Conservation (phyloP, 2,329 filamentous ascomycete species). For the Lizonia empirigonia region DNA sequence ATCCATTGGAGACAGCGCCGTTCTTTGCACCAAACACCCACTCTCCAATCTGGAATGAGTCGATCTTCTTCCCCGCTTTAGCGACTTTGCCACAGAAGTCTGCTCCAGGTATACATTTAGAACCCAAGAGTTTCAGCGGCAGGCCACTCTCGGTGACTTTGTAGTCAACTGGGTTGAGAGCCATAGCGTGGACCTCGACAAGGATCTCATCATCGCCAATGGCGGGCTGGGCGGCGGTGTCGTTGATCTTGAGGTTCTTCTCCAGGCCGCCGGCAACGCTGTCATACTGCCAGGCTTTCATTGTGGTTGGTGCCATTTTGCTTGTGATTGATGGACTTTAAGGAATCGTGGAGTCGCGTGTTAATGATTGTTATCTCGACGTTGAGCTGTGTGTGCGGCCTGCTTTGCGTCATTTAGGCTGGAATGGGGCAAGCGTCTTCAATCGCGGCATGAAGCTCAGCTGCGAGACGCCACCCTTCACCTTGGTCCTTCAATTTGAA, state of each 20-base stretch:
- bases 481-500: too few species aligned
- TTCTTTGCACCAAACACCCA: slow-evolving; percentile 49
- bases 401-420: slow-evolving; percentile 16
- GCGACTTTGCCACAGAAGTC: slow-evolving; percentile 61
- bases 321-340: not conserved
- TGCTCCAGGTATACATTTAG: slow-evolving; percentile 51
- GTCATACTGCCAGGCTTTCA: slow-evolving; percentile 65
- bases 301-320: slow-evolving; percentile 45
- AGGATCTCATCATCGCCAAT: slow-evolving; percentile 56
- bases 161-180: slow-evolving; percentile 69
- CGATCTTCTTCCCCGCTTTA: slow-evolving; percentile 34
- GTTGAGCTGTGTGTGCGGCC: slow-evolving; percentile 4
- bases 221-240: slow-evolving; percentile 50
- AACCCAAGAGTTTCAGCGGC: slow-evolving; percentile 39
- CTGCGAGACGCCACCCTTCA: too few species aligned
- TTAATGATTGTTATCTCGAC: not conserved
- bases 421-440: slow-evolving; percentile 8
- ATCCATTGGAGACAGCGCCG: slow-evolving; percentile 41
- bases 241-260: slow-evolving; percentile 57
- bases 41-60: slow-evolving; percentile 44
- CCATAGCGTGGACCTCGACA: slow-evolving; percentile 59
- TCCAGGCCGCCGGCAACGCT: slow-evolving; percentile 56
- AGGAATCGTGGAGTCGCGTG: not conserved
- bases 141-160: slow-evolving; percentile 62
- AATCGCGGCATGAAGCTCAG: slow-evolving; percentile 3